Percentiles rank a stretch among this genome's conserved stretches.
Conservation (phyloP, 2,329 filamentous ascomycete species). For the Gnomoniopsis smithogilvyi region DNA sequence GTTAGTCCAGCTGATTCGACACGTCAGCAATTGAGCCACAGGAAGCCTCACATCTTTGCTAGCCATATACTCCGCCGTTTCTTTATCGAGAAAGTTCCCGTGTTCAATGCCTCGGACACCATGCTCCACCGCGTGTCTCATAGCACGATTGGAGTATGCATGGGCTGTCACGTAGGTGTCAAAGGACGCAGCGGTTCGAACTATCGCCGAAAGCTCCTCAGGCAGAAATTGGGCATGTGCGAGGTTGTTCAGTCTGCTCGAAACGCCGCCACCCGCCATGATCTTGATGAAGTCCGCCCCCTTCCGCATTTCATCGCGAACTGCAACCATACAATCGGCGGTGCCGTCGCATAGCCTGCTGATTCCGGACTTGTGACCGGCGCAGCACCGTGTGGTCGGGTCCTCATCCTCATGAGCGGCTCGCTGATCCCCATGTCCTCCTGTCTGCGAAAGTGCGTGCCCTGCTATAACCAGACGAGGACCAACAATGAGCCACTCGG, state of each 20-base stretch:
- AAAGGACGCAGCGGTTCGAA: conserved; percentile 38
- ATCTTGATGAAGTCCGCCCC: conserved; percentile 53
- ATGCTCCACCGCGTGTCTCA: conserved; percentile 46
- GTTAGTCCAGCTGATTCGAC: neutral
- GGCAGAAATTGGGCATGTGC: conserved; percentile 45
- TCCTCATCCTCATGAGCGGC: conserved; percentile 28
- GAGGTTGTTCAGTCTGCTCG: conserved; percentile 43
- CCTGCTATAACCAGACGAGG: conserved; percentile 46
- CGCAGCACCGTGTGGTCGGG: conserved; percentile 37
- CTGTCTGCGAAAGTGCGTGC: conserved; percentile 44
- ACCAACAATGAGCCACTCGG: conserved; percentile 40
- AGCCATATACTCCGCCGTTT: conserved; percentile 41
- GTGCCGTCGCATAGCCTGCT: conserved; percentile 45
- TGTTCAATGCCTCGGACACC: conserved; percentile 44
- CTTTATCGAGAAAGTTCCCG: conserved; percentile 30
- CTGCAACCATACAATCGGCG: conserved; percentile 41
- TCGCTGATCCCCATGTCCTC: conserved; percentile 45
- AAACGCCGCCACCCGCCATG: conserved; percentile 47
- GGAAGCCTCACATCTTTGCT: conserved; percentile 27
- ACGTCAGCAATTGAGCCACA: neutral
- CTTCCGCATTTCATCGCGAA: conserved; percentile 42
- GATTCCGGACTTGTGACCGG: conserved; percentile 32
- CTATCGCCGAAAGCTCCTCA: conserved; percentile 46
- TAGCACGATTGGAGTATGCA: conserved; percentile 44
- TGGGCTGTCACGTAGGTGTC: conserved; percentile 49